Evolutionary conservation across 2,329 filamentous ascomycete genomes (phyloP).

Genomic region (Fusarium sp.): DNA sequence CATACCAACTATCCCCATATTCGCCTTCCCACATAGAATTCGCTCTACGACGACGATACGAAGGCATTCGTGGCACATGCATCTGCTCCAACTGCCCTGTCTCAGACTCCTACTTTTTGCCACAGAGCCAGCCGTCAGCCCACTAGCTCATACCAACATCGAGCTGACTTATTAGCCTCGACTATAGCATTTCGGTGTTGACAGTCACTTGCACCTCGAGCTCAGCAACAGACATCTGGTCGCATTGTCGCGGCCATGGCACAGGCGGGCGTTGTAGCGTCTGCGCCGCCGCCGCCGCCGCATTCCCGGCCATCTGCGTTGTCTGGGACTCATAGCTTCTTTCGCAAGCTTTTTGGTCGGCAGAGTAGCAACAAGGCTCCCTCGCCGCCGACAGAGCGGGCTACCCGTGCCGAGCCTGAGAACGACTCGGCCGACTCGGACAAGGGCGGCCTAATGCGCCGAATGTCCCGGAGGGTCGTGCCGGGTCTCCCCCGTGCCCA

Average conservation of each 20-base stretch:
- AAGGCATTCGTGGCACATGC: slow-evolving; percentile 34
- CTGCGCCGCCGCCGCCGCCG: slow-evolving; percentile 42
- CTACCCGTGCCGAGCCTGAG: slow-evolving; percentile 47
- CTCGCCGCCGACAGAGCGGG: slow-evolving; percentile 26
- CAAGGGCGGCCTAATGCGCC: slow-evolving; percentile 51
- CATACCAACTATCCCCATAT: slow-evolving; percentile 24
- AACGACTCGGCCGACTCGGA: slow-evolving; percentile 40
- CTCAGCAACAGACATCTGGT: slow-evolving; percentile 19
- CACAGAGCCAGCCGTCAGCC: slow-evolving; percentile 20
- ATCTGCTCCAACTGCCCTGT: slow-evolving; percentile 25
- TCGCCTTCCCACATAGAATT: slow-evolving; percentile 9
- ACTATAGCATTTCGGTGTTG: slow-evolving; percentile 2
- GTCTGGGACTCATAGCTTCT: slow-evolving; percentile 41
- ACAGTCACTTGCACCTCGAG: slow-evolving; percentile 16
- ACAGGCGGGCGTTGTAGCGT: slow-evolving; percentile 43
- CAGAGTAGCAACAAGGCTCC: slow-evolving; percentile 25
- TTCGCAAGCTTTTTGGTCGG: slow-evolving; percentile 44
- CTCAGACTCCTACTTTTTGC: slow-evolving; percentile 18
- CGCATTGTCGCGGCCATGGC: slow-evolving; percentile 45
- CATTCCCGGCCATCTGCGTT: slow-evolving; percentile 39
- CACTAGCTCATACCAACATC: slow-evolving; percentile 17
- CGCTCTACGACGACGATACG: slow-evolving; percentile 25
- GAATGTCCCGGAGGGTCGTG: slow-evolving; percentile 68
- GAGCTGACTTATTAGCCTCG: slow-evolving; percentile 12
- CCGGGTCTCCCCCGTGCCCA: slow-evolving; percentile 77